Evolutionary conservation across 768 basidiomycete genomes (phyloP).

Genomic region (Suillus sp.): DNA sequence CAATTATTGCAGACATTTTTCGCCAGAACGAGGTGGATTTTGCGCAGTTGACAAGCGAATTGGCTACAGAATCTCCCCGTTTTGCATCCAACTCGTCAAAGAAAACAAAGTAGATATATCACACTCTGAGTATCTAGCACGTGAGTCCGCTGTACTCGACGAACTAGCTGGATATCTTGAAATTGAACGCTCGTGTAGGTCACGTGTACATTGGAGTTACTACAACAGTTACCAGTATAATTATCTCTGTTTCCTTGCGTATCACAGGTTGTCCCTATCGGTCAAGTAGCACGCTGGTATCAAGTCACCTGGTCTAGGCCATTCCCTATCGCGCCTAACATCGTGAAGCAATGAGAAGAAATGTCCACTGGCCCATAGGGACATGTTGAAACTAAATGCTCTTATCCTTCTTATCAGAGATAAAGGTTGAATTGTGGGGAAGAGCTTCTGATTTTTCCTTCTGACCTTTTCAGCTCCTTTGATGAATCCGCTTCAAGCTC

Average conservation of each 20-base stretch:
- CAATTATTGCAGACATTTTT: slow-evolving; percentile 35
- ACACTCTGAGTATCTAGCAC: not conserved
- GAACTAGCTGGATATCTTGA: not conserved
- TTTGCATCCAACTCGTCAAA: slow-evolving; percentile 27
- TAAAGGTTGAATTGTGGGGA: not conserved
- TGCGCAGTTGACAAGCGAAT: slow-evolving; percentile 29
- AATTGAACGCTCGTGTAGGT: not conserved
- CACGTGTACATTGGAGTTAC: not conserved
- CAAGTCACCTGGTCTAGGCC: not conserved
- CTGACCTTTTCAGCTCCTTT: not conserved
- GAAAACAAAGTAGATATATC: slow-evolving; percentile 16
- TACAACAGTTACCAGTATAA: not conserved
- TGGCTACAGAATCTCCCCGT: slow-evolving; percentile 25
- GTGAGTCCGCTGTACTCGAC: not conserved
- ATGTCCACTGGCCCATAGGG: not conserved
- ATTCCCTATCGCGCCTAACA: not conserved
- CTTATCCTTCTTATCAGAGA: not conserved
- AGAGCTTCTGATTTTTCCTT: not conserved
- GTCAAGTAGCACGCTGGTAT: slow-evolving; percentile 1
- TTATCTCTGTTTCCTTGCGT: not conserved
- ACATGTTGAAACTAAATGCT: not conserved
- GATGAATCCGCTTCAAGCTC: not conserved
- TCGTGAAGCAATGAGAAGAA: not conserved
- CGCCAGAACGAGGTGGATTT: slow-evolving; percentile 34
- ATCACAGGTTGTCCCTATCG: not conserved